These are phyloP conservation scores for Debaryomyces nepalensis DNA, from an alignment of 1,139 yeast species.

Conservation along the genomic window DNA sequence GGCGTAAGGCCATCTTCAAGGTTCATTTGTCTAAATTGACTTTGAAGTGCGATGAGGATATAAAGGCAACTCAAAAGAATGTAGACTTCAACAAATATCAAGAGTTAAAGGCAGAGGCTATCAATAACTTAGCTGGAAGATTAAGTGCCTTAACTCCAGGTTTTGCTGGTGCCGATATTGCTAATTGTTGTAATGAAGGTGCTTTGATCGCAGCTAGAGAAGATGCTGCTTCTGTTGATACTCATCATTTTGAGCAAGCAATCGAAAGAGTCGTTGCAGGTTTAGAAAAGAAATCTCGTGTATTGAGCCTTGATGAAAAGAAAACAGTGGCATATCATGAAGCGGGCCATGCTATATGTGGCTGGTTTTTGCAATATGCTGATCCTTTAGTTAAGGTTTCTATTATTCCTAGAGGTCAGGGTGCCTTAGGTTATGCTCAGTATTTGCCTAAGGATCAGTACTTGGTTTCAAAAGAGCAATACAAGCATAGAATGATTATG, in stretches of 20 bases:
- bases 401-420: conserved; percentile 85
- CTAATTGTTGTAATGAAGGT: conserved; percentile 83
- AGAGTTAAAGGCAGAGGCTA: conserved; percentile 50
- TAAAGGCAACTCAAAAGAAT: conserved; percentile 43
- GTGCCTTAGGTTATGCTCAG: conserved; percentile 84
- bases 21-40: conserved; percentile 67
- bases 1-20: conserved; percentile 73
- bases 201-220: conserved; percentile 80
- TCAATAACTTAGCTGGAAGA: conserved; percentile 68
- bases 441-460: conserved; percentile 80
- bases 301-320: conserved; percentile 73
- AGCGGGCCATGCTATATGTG: conserved; percentile 84
- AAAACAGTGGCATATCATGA: conserved; percentile 80
- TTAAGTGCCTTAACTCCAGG: conserved; percentile 83
- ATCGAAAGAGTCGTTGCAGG: conserved; percentile 86
- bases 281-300: conserved; percentile 70
- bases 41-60: conserved; percentile 45
- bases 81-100: conserved; percentile 54
- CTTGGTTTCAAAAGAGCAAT: conserved; percentile 66
- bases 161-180: conserved; percentile 85
- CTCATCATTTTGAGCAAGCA: conserved; percentile 75
- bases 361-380: conserved; percentile 73
- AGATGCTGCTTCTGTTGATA: conserved; percentile 57
- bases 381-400: conserved; percentile 81
- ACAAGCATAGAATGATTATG: conserved; percentile 78